Base-by-base conservation (phyloP, 306 rosid genomes). In the Fagus sylvatica region DNA sequence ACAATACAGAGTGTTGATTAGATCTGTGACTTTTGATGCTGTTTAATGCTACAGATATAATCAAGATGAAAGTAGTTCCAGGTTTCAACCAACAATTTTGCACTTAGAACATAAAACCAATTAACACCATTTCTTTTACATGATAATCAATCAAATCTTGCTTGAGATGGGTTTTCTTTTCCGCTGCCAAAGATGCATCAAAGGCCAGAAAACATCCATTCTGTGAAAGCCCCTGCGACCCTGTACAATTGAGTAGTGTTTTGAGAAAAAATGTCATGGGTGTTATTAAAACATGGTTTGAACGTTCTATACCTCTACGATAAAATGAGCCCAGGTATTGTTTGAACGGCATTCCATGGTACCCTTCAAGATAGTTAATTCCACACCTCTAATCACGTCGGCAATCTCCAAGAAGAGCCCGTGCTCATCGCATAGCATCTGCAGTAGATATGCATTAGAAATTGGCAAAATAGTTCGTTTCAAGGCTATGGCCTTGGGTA, bases 211-310 rank as follows among this genome's bases (percentile, higher is more conserved):
- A 49, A 95, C 73, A 69, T 95, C 97, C 96, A 88, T 88, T 66
- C 98, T 89, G 85, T 90, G 97, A 67, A 95, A 92, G 2, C 98
- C 97, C 79, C 88, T 88, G 9, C 93, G 88, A 77, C 80, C 93
- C 98, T 95, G 87, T 48, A 36, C 77, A 71, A 65, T 36, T 16
- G 34, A 40, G 43, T 19, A 19, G 53, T 16, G 42, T 67, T 30
- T 15, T 55, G 75, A 41, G 49, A 67, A 8, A 70, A n/a, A 19
- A 57, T 39, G 4, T 7, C 56, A 3, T 51, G 55, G 12, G 22
- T 75, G 37, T 15, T 53, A 37, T n/a, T 37, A 37, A 37, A 73
- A 41, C 4, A 42, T 46, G 54, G 56, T 36, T 62, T 71, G 42
- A 64, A 36, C 22, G 32, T 65, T 61, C 6, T 42, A 2, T 87